phyloP scores from a whole-genome alignment of 257 asterid species.

The Solanum okadae region DNA sequence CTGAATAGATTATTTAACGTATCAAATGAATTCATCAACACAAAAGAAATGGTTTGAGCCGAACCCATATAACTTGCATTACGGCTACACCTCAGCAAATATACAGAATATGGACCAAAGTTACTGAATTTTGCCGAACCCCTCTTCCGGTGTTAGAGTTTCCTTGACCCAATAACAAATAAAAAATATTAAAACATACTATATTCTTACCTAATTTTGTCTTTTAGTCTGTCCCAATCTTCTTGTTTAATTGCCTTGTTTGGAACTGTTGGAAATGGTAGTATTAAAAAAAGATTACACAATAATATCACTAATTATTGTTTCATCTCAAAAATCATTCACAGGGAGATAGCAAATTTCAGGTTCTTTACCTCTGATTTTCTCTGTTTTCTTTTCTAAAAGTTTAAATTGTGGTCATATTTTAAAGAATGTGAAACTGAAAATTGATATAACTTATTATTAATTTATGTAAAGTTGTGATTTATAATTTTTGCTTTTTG shows the following conservation, averaged over 20 bases:
- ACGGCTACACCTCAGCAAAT: no score
- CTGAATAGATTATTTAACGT: no score
- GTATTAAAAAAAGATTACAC: not conserved
- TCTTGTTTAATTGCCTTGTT: not conserved
- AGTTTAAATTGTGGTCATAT: not conserved
- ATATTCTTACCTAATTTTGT: not conserved
- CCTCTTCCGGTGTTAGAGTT: no score
- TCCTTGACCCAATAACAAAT: no score
- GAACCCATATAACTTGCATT: no score
- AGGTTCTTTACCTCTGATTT: not conserved
- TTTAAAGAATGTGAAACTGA: not conserved
- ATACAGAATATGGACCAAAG: no score
- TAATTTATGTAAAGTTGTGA: not conserved
- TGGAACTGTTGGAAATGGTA: not conserved
- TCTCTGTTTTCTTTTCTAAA: not conserved
- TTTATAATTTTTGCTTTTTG: not conserved
- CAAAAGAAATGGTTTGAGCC: no score
- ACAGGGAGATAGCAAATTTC: not conserved
- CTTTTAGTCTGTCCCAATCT: not conserved
- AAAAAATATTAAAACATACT: no score
- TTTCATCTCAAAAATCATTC: not conserved
- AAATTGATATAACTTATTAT: not conserved
- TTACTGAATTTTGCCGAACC: no score
- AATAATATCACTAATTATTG: no score
- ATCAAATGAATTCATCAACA: no score